phyloP scores from a whole-genome alignment of 805 yeast species.

The Hanseniaspora mollemarum region DNA sequence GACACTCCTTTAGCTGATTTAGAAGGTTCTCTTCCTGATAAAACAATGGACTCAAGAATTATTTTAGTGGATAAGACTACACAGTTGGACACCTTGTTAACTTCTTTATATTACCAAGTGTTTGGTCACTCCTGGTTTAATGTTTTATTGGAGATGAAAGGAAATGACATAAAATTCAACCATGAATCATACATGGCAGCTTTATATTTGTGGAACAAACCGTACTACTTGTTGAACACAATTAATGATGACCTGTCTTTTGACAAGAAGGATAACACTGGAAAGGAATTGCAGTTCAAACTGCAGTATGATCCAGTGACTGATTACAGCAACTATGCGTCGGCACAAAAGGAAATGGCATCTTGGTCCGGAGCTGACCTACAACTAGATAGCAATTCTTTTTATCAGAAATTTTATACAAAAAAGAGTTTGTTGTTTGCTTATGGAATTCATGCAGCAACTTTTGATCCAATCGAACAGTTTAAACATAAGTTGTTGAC shows the following conservation, averaged over 20 bases:
- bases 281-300: slow-evolving; percentile 24
- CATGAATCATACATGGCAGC: slow-evolving; percentile 55
- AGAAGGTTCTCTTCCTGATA: slow-evolving; percentile 46
- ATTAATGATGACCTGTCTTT: slow-evolving; percentile 18
- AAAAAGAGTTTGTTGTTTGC: background rate
- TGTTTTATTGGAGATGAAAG: slow-evolving; percentile 51
- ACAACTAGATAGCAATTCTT: background rate
- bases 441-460: background rate
- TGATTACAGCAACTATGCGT: slow-evolving; percentile 18
- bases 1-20: slow-evolving; percentile 38
- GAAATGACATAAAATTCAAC: slow-evolving; percentile 52
- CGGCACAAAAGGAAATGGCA: slow-evolving; percentile 1
- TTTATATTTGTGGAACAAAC: slow-evolving; percentile 37
- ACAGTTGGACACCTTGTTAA: slow-evolving; percentile 41
- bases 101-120: slow-evolving; percentile 47
- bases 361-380: slow-evolving; percentile 3
- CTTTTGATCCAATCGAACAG: slow-evolving; percentile 1
- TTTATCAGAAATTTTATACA: background rate
- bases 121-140: slow-evolving; percentile 49
- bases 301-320: slow-evolving; percentile 32
- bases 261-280: slow-evolving; percentile 25
- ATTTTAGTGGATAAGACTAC: slow-evolving; percentile 42
- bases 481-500: background rate
- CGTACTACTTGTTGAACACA: slow-evolving; percentile 35
- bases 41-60: slow-evolving; percentile 46